Conservation (phyloP, 495 filamentous ascomycete species). For the Ramalina peruviana region DNA sequence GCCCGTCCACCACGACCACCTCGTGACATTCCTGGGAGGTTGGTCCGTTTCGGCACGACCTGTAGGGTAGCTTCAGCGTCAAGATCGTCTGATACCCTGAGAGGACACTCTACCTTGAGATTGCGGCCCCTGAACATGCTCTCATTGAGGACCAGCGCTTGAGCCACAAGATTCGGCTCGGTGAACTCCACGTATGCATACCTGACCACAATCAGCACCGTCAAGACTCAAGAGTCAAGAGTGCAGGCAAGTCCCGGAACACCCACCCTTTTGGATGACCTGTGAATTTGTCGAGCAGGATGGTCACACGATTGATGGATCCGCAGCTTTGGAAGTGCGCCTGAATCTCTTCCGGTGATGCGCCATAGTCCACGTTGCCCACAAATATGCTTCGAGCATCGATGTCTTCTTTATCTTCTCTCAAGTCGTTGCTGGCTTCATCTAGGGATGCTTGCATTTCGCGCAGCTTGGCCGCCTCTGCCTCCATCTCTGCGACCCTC, state of each 20-base stretch:
- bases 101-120: conserved; percentile 57
- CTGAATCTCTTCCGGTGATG: conserved; percentile 96
- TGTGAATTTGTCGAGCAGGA: conserved; percentile 93
- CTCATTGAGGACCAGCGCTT: conserved; percentile 91
- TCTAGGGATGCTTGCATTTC: conserved; percentile 93
- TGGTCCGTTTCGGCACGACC: conserved; percentile 95
- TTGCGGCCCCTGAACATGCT: conserved; percentile 90
- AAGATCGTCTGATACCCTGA: background rate
- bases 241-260: conserved; percentile 1
- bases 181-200: conserved; percentile 99
- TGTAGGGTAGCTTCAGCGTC: conserved; percentile 22
- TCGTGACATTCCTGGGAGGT: conserved; percentile 85
- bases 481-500: conserved; percentile 97
- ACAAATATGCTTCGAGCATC: conserved; percentile 96
- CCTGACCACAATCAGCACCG: conserved; percentile 33
- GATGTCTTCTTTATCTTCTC: conserved; percentile 90
- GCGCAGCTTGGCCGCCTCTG: conserved; percentile 84
- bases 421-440: conserved; percentile 64
- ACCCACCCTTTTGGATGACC: conserved; percentile 96
- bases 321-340: conserved; percentile 97
- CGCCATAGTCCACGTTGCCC: conserved; percentile 96
- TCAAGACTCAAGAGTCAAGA: background rate
- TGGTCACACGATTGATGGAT: conserved; percentile 95
- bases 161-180: conserved; percentile 82
- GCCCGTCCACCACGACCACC: conserved; percentile 51